Evolutionary conservation across 768 basidiomycete species (phyloP).

Genomic region (Amanita polypyramis): DNA sequence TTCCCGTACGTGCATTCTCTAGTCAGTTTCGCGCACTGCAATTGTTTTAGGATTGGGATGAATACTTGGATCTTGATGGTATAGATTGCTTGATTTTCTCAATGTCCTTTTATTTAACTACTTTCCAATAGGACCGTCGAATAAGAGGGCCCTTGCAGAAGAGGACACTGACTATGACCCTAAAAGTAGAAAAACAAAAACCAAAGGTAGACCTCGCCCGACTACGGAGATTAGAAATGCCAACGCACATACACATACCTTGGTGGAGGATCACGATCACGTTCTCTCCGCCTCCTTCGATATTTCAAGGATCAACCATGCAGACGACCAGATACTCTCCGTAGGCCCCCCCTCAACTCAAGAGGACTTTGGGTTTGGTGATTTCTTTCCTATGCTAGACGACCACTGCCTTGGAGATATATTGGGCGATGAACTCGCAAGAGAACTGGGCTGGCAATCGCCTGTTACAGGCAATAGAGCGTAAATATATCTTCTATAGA

Average conservation of each 20-base stretch:
- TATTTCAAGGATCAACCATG: constrained; percentile 37
- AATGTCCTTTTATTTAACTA: not conserved
- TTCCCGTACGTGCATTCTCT: constrained; percentile 34
- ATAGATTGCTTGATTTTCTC: constrained; percentile 4
- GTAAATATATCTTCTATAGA: not conserved
- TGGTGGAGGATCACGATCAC: constrained; percentile 63
- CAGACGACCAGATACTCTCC: constrained; percentile 18
- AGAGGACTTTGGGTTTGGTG: constrained; percentile 37
- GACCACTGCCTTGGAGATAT: constrained; percentile 47
- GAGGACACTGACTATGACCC: constrained; percentile 38
- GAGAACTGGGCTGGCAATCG: constrained; percentile 65
- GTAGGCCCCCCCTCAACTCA: constrained; percentile 49
- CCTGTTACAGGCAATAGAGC: constrained; percentile 7
- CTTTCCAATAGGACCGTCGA: not conserved
- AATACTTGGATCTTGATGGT: constrained; percentile 43
- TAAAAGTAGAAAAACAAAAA: constrained; percentile 16
- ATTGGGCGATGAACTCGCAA: constrained; percentile 65
- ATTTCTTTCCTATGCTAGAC: constrained; percentile 40
- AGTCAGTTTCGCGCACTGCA: not conserved
- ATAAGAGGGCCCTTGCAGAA: constrained; percentile 17
- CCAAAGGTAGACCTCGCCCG: constrained; percentile 17
- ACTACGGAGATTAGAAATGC: constrained; percentile 26
- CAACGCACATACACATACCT: constrained; percentile 47
- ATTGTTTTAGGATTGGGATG: constrained; percentile 46
- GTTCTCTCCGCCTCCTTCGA: constrained; percentile 60